Base-by-base conservation (phyloP, 2,329 filamentous ascomycete species). In the Colletotrichum gloeosporioides region DNA sequence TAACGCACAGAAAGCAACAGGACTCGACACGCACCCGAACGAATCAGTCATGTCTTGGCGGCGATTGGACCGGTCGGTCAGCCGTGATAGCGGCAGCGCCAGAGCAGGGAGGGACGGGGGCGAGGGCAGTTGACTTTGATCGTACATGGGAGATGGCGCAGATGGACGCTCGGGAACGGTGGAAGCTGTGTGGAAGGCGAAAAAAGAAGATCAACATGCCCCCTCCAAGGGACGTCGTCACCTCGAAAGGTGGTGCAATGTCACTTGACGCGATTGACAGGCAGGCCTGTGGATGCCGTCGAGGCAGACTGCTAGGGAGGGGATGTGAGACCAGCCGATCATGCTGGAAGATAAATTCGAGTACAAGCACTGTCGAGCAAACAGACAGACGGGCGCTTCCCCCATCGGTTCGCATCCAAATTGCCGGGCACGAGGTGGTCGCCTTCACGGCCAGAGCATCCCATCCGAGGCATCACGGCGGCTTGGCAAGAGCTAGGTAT, bases 391-490 rank as follows among this genome's bases (percentile, higher is more conserved):
- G 39, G 29, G 57, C 29, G 18, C 13, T 67, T 32, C 44, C 31
- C 36, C 18, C 36, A 66, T 71, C 70, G 64, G 27, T 53, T 62
- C 55, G 29, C 59, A 66, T 39, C 36, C 31, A 66, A 65, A 39
- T 34, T 13, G 57, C 44, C 44, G n/a, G 44, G 44, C 44, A 22
- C 44, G 44, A 18, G 8, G 31, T 55, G 25, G 31, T 25, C 31
- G 27, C 25, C 31, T 22, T 61, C 67, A 15, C 72, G 61, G 72
- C n/a, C 61, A 16, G 9, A 44, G 32, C 36, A 34, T 76, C 70
- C 74, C 74, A 65, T 76, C 70, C 70, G 57, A 64, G 64, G 32
- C 44, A 76, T 73, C 69, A 49, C 31, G 57, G 64, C 73, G 73
- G 69, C 73, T 76, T 76, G 73, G 73, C 73, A 59, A n/a, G 49